These are phyloP conservation scores for Mycena polygramma DNA, from an alignment of 768 basidiomycete genomes.

Conservation along the genomic window DNA sequence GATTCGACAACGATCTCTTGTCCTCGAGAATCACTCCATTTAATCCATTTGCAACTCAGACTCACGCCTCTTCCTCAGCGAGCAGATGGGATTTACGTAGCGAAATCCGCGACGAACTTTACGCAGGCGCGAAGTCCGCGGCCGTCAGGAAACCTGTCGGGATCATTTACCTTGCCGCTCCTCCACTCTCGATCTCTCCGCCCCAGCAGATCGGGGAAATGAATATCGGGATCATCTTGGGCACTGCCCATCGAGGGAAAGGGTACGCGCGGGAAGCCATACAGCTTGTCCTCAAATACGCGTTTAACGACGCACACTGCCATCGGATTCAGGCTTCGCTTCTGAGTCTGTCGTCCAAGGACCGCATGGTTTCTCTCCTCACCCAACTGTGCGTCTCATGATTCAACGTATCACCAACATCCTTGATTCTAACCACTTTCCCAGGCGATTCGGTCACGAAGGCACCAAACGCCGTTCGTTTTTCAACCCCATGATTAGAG, in stretches of 20 bases:
- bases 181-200: conserved; percentile 47
- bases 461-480: conserved; percentile 71
- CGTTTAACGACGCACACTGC: conserved; percentile 58
- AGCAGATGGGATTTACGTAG: background rate
- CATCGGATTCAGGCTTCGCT: conserved; percentile 70
- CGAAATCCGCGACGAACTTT: background rate
- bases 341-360: conserved; percentile 58
- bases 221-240: conserved; percentile 68
- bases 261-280: conserved; percentile 65
- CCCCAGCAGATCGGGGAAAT: conserved; percentile 54
- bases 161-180: conserved; percentile 56
- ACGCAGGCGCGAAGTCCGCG: background rate
- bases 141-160: conserved; percentile 47
- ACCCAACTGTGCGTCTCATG: conserved; percentile 49
- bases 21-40: conserved; percentile 1
- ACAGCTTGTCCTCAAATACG: conserved; percentile 57
- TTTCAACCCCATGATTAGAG: conserved; percentile 54
- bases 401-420: conserved; percentile 9
- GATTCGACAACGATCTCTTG: background rate
- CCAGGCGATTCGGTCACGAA: conserved; percentile 72
- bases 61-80: background rate
- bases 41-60: background rate
- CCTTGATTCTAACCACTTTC: conserved; percentile 17
- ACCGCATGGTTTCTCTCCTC: conserved; percentile 62
- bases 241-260: conserved; percentile 48